A percentile compares a stretch with the other conserved stretches of the same genome.
Evolutionary conservation across 352 stramenopile genomes (phyloP).

Genomic region (Globisporangium acanthophoron): DNA sequence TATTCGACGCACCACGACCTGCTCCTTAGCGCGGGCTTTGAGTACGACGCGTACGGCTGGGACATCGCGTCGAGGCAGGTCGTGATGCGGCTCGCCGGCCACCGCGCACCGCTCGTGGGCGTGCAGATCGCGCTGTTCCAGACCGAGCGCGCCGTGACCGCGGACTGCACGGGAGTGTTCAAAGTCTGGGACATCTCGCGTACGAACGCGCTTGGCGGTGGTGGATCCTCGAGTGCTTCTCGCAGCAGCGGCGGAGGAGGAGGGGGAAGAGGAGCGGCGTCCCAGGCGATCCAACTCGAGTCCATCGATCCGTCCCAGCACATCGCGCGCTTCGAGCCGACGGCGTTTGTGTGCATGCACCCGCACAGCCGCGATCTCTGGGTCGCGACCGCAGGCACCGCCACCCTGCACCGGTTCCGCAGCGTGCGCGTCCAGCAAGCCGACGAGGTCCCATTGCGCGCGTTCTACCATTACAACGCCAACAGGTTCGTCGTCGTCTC

Average conservation of each 20-base stretch:
- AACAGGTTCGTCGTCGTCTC: constrained; percentile 68
- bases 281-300: constrained; percentile 58
- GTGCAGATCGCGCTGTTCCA: constrained; percentile 69
- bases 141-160: constrained; percentile 78
- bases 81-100: constrained; percentile 57
- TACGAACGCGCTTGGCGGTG: constrained; percentile 9
- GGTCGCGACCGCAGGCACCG: constrained; percentile 37
- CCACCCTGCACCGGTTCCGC: constrained; percentile 51
- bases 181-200: constrained; percentile 85
- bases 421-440: constrained; percentile 57
- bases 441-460: constrained; percentile 60
- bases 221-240: not conserved
- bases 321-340: constrained; percentile 47
- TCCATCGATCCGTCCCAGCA: constrained; percentile 50
- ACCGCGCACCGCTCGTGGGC: constrained; percentile 69
- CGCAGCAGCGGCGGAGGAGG: not conserved
- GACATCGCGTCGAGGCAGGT: constrained; percentile 75
- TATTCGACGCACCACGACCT: constrained; percentile 73
- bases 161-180: constrained; percentile 61
- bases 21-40: constrained; percentile 77
- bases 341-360: constrained; percentile 49
- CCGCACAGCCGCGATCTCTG: constrained; percentile 59
- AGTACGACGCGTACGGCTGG: constrained; percentile 81
- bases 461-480: constrained; percentile 65
- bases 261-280: constrained; percentile 12